A percentile compares a stretch with the other conserved stretches of the same genome.
These are phyloP conservation scores for Petunia hybrid DNA, from an alignment of 305 asterid genomes.

Conservation along the genomic window DNA sequence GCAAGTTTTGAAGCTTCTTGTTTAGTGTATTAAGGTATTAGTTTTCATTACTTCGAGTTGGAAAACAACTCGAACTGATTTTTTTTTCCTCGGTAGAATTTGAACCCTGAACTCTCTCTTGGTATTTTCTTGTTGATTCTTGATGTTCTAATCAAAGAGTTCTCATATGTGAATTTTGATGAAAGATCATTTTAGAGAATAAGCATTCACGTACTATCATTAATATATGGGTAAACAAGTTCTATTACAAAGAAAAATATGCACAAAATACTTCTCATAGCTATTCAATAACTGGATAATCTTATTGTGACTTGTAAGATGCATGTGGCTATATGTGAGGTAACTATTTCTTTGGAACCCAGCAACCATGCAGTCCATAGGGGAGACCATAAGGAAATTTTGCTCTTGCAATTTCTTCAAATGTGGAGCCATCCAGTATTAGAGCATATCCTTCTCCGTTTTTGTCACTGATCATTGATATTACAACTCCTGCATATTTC, in stretches of 20 bases:
- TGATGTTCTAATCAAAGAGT: not conserved
- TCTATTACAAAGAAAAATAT: not conserved
- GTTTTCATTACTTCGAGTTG: not conserved
- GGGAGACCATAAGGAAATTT: constrained; percentile 98
- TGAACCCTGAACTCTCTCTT: not conserved
- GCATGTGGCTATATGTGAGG: not conserved
- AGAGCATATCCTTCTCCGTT: constrained; percentile 91
- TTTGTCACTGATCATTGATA: constrained; percentile 79
- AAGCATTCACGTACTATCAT: not conserved
- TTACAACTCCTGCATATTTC: constrained; percentile 71
- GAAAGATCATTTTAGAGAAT: not conserved
- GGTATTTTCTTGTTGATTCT: not conserved
- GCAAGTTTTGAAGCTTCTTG: constrained; percentile 16
- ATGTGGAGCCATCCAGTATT: constrained; percentile 77
- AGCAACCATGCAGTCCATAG: constrained; percentile 94
- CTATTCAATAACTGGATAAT: not conserved
- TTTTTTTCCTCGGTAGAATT: not conserved
- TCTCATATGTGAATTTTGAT: not conserved
- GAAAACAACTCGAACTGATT: not conserved
- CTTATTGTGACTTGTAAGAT: not conserved
- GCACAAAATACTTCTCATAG: not conserved
- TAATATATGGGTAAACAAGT: not conserved
- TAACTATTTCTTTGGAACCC: constrained; percentile 77
- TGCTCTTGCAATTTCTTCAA: constrained; percentile 92
- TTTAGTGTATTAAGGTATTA: not conserved